Base-by-base conservation (phyloP, 2,329 filamentous ascomycete genomes). In the Hymenoscyphus occultus region DNA sequence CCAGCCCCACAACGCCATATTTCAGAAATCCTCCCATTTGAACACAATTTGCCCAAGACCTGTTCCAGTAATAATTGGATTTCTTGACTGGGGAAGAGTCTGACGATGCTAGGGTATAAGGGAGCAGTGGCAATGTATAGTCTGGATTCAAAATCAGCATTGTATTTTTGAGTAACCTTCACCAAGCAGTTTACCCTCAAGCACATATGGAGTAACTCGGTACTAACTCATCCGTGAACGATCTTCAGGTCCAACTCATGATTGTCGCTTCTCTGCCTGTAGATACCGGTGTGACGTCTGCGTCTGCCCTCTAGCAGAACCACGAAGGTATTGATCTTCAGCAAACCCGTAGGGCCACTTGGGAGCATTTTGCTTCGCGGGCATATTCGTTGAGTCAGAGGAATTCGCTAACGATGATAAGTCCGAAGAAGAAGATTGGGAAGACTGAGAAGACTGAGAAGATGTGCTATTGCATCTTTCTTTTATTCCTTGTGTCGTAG, bases 241-340 rank as follows among this genome's bases (percentile, higher is more conserved):
- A 19, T n/a, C 10, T 22, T 19, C n/a, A 51, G 6, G 19, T 0
- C 10, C n/a, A 19, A 10, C 7, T 54, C 19, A 54, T 28, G 9
- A 10, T 14, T 54, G 12, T 54, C 48, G 19, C 13, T 54, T 54
- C 2, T 54, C 19, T 12, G 19, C 22, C 9, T 54, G 48, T 12
- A 54, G 48, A 19, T 54, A 54, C 9, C 48, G n/a, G 22, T 54
- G 48, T 4, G 48, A 54, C 13, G 48, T 54, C 19, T 54, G 48
- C 13, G 48, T 54, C 19, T 54, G 48, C 2, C 48, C 48, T 13
- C 19, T 54, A 12, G 48, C 48, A 54, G 19, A 54, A 13, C 48
- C 48, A 54, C 48, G 48, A 54, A 54, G 48, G 19, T 54, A 54
- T 28, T 54, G n/a, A 54, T 54, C 48, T 28, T 54, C 48, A 5